Conservation (phyloP, 169 alveolate genomes). For the Cryptosporidium tyzzeri region DNA sequence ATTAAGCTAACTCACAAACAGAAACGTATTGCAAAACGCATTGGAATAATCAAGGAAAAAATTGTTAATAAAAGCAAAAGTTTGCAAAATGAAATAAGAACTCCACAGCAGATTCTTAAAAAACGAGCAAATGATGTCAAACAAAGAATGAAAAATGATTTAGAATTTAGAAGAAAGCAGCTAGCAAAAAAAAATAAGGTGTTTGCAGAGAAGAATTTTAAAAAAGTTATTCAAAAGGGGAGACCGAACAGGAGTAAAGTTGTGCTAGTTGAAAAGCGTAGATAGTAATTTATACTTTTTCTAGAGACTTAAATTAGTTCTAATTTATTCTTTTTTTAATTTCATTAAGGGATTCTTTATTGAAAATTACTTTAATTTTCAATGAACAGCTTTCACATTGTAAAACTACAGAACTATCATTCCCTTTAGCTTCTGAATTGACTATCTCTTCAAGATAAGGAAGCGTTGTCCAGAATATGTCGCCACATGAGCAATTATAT, state of each 20-base stretch:
- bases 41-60: not conserved
- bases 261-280: not conserved
- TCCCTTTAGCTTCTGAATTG: not conserved
- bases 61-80: not conserved
- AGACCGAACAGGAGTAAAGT: conserved; percentile 66
- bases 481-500: conserved; percentile 69
- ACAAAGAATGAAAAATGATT: conserved; percentile 52
- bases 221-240: conserved; percentile 23
- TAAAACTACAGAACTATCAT: not conserved
- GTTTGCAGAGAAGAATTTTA: conserved; percentile 41
- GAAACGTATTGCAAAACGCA: conserved; percentile 46
- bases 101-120: conserved; percentile 63
- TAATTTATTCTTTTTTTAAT: not conserved
- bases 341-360: conserved; percentile 14
- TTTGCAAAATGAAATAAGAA: conserved; percentile 7
- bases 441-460: conserved; percentile 7
- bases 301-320: not conserved
- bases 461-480: conserved; percentile 34
- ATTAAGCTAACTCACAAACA: conserved; percentile 79
- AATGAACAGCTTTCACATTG: conserved; percentile 74
- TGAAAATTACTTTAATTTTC: conserved; percentile 21
- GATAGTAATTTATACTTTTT: not conserved
- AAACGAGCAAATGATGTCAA: not conserved
- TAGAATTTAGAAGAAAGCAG: conserved; percentile 38
- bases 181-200: conserved; percentile 1